A percentile compares a stretch with the other conserved stretches of the same genome.
Conservation (phyloP, 495 filamentous ascomycete species). For the Podospora pseudopauciseta region DNA sequence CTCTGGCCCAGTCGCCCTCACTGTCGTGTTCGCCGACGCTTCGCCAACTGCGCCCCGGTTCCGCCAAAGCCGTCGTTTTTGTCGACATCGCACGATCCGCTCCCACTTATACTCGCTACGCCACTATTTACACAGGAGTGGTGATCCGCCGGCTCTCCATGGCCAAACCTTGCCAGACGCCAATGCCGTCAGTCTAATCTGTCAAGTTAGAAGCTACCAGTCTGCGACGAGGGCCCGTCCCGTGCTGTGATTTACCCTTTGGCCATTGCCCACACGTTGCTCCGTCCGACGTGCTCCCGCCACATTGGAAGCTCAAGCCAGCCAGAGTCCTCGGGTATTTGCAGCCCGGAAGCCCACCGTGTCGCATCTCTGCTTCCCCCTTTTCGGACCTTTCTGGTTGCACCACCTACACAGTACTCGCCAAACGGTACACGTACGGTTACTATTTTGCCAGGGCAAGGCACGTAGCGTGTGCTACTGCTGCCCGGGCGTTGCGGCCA, state of each 20-base stretch:
- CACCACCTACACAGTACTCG: slow-evolving; percentile 18
- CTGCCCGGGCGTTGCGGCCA: not conserved
- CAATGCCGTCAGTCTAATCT: not conserved
- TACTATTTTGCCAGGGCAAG: slow-evolving; percentile 8
- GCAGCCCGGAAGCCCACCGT: slow-evolving; percentile 15
- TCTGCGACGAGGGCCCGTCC: not conserved
- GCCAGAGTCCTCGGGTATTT: slow-evolving; percentile 19
- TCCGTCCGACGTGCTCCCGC: slow-evolving; percentile 3
- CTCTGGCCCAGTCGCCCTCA: not conserved
- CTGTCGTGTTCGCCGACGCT: not conserved
- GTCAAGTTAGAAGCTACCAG: not conserved
- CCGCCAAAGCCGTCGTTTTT: not conserved
- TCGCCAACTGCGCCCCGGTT: not conserved
- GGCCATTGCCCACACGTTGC: not conserved
- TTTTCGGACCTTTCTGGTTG: slow-evolving; percentile 17
- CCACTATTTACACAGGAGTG: not conserved
- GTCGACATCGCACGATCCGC: slow-evolving; percentile 1
- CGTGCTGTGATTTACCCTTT: slow-evolving; percentile 4
- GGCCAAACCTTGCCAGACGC: slow-evolving; percentile 3
- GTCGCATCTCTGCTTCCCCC: slow-evolving; percentile 19
- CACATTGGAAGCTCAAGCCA: slow-evolving; percentile 1
- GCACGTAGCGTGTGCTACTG: slow-evolving; percentile 12
- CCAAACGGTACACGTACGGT: slow-evolving; percentile 1
- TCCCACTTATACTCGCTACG: slow-evolving; percentile 2
- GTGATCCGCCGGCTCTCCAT: slow-evolving; percentile 2